Conservation (phyloP, 352 stramenopile genomes). For the Pythium folliculosum region DNA sequence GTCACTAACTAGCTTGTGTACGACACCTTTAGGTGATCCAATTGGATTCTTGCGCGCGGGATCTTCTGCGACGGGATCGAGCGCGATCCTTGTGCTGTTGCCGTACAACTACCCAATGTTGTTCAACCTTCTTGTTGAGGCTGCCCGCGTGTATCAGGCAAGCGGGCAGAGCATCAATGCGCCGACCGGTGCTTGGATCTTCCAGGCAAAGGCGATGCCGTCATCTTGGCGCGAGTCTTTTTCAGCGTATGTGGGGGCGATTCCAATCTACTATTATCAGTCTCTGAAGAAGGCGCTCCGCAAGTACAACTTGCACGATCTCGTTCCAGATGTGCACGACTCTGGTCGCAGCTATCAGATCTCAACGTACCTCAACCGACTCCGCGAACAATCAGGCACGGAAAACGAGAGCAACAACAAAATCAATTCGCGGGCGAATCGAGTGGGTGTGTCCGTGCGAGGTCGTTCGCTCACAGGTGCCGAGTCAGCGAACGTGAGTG, state of each 20-base stretch:
- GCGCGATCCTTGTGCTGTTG: constrained; percentile 74
- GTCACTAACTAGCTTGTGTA: not conserved
- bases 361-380: constrained; percentile 69
- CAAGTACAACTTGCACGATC: constrained; percentile 89
- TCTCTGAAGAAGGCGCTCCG: constrained; percentile 81
- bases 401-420: constrained; percentile 86
- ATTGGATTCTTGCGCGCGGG: constrained; percentile 76
- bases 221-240: constrained; percentile 85
- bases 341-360: constrained; percentile 84
- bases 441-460: constrained; percentile 9
- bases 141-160: constrained; percentile 77
- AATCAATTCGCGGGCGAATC: constrained; percentile 48
- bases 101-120: constrained; percentile 89
- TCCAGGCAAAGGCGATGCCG: constrained; percentile 86
- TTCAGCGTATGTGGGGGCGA: constrained; percentile 71
- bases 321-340: constrained; percentile 84
- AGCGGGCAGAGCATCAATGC: constrained; percentile 80
- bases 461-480: not conserved
- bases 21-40: constrained; percentile 54
- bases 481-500: constrained; percentile 33
- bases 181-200: constrained; percentile 68
- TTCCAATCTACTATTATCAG: constrained; percentile 82
- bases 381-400: constrained; percentile 69
- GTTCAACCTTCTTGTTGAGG: constrained; percentile 82
- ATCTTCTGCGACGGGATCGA: constrained; percentile 33